Evolutionary conservation across 768 basidiomycete species (phyloP), one percentile per base, ranked within the genome.

Genomic region (Mycena galopus): DNA sequence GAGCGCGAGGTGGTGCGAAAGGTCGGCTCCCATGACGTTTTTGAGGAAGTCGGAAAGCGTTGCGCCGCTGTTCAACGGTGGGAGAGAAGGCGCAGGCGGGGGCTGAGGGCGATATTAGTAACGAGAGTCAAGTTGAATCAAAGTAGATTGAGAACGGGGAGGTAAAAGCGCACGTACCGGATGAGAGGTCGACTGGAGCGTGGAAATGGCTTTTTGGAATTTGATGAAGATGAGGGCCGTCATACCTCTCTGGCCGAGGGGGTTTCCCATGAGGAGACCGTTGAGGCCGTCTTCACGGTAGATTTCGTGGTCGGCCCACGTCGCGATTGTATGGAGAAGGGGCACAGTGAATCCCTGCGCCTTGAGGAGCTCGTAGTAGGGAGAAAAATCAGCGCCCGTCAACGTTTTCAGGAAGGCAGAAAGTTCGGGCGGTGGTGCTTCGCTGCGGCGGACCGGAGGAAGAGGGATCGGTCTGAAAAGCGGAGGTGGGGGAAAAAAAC

Each of bases 21-120:
- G 60, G 39, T 72, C 65, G 21, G 67, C 14, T 1, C 71, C 71
- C 71, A 72, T 72, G 8, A 67, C 71, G 65, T 72, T 72, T 10
- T 44, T 50, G 19, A 72, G 65, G 44, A 72, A 63, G 1, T 29
- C 0, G 23, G 47, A 4, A 0, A 72, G 59, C 11, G 71, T 66
- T 12, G 51, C 39, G 37, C 25, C 58, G 30, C 61, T 70, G 53
- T 35, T 64, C 2, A 59, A 25, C 16, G 58, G 44, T 4, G 59
- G 67, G 33, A 68, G 67, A 10, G 27, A 25, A 17, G 21, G 57
- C 21, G 62, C 50, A 23, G 55, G 37, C 3, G 62, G 62, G 3
- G 55, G 37, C 32, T 56, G 33, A 17, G 10, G 35, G 6, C 0
- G 37, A 19, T 19, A 32, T 3, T n/a, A 14, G 51, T 23, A 39